Evolutionary conservation across 805 yeast genomes (phyloP).

Genomic region (Myxozyma vanderwaltii): DNA sequence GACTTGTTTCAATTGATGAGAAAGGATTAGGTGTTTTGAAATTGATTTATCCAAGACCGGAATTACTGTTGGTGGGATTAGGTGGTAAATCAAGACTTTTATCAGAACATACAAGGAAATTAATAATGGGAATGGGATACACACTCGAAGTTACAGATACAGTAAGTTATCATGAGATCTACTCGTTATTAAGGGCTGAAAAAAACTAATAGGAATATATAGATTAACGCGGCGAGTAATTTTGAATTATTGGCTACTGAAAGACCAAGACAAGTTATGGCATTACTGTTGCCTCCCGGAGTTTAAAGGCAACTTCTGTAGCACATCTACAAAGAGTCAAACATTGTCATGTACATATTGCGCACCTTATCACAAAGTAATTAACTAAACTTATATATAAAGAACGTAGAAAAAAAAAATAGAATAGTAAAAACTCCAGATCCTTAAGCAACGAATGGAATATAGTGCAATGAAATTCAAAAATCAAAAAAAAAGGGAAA

Average conservation of each 20-base stretch:
- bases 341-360: too few species aligned
- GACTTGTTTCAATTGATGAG: slow-evolving; percentile 57
- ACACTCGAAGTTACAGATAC: slow-evolving; percentile 70
- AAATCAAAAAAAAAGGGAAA: too few species aligned
- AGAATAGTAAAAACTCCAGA: too few species aligned
- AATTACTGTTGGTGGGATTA: slow-evolving; percentile 68
- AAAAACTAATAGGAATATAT: not conserved
- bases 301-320: slow-evolving; percentile 39
- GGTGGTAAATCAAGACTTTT: slow-evolving; percentile 65
- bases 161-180: slow-evolving; percentile 36
- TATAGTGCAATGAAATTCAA: too few species aligned
- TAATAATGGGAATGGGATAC: slow-evolving; percentile 62
- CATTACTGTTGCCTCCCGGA: slow-evolving; percentile 70
- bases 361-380: too few species aligned
- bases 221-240: slow-evolving; percentile 61
- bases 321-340: not conserved
- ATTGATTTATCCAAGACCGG: slow-evolving; percentile 73
- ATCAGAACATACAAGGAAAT: slow-evolving; percentile 54
- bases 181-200: too few species aligned
- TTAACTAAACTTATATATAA: too few species aligned
- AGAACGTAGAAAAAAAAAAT: not conserved
- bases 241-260: slow-evolving; percentile 80
- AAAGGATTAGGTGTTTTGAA: slow-evolving; percentile 53
- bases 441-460: too few species aligned
- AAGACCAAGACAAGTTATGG: slow-evolving; percentile 73